Evolutionary conservation across 371 early-diverging fungal species (phyloP).

Genomic region (Parasitella parasitica): DNA sequence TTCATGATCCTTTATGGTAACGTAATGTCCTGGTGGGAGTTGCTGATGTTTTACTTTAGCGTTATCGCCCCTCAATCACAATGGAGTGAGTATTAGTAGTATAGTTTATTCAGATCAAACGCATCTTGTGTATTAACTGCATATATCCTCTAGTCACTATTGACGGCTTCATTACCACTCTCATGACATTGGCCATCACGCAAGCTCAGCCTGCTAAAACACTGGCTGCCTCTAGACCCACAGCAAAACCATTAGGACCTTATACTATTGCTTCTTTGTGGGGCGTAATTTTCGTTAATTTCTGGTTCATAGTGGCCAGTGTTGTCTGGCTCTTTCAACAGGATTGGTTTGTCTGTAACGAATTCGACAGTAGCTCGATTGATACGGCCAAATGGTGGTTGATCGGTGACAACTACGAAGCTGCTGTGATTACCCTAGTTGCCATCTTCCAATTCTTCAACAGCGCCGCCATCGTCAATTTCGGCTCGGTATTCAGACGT

Average conservation of each 20-base stretch:
- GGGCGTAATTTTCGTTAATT: conserved; percentile 73
- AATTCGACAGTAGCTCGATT: conserved; percentile 69
- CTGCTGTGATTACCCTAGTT: conserved; percentile 58
- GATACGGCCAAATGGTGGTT: conserved; percentile 82
- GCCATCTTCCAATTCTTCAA: conserved; percentile 70
- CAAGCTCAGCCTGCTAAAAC: conserved; percentile 60
- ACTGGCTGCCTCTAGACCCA: conserved; percentile 66
- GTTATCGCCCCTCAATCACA: conserved; percentile 58
- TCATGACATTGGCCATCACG: conserved; percentile 70
- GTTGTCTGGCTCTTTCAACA: conserved; percentile 60
- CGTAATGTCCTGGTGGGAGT: conserved; percentile 68
- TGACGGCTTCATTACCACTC: conserved; percentile 65
- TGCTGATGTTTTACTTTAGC: conserved; percentile 73
- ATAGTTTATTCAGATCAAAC: too few relatives aligned
- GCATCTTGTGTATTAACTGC: too few relatives aligned
- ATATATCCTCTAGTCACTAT: neutral
- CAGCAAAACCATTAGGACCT: conserved; percentile 73
- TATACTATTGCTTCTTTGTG: conserved; percentile 70
- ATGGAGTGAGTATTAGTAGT: conserved; percentile 64
- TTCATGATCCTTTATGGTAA: conserved; percentile 80
- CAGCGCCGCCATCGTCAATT: conserved; percentile 73
- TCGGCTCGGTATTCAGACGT: conserved; percentile 67
- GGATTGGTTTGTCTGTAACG: conserved; percentile 72
- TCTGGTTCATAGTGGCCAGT: conserved; percentile 46
- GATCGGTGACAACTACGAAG: conserved; percentile 80